Evolutionary conservation across 352 stramenopile genomes (phyloP), one percentile per base, ranked within the genome.

Genomic region (Phytophthora citricola): DNA sequence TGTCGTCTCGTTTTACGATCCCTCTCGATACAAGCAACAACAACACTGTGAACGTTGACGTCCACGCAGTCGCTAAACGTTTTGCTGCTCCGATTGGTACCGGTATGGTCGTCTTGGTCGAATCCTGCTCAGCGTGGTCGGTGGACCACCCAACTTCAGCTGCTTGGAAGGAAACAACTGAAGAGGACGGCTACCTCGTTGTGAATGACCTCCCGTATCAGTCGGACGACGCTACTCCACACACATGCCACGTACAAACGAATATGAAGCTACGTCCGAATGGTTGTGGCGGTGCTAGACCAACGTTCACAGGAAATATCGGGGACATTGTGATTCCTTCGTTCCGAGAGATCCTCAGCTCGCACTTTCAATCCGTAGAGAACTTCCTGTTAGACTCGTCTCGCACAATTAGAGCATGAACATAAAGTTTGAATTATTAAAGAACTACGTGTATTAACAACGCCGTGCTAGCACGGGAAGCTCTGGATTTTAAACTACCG

Each of bases 351-450:
- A 67, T 72, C 5, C 6, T 67, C 34, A 67, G 44, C 12, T 67
- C 58, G 11, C 63, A 67, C 29, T 44, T 63, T 17, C 63, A 72
- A 43, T 72, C 44, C n/a, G 46, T 67, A 7, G 63, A 72, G 50
- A 72, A 72, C 17, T 58, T 63, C 22, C 29, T 68, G 49, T 26
- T 72, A n/a, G 63, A 72, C 39, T 58, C 58, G 48, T 64, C 63
- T 7, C 39, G 41, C 1, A 45, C 36, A 26, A 49, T 57, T 49
- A 43, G 8, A 56, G 14, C 6, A 14, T 54, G 27, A 26, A 29
- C 8, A 47, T 26, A 26, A 26, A 22, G 9, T 36, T 39, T 39
- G 32, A 39, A 26, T 26, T 26, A 26, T 2, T 26, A 26, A 26
- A 4, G 24, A 26, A 26, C 24, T 26, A 26, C 17, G 1, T 20